Conservation (phyloP, 108 stramenopile species). For the Cylindrotheca closterium region DNA sequence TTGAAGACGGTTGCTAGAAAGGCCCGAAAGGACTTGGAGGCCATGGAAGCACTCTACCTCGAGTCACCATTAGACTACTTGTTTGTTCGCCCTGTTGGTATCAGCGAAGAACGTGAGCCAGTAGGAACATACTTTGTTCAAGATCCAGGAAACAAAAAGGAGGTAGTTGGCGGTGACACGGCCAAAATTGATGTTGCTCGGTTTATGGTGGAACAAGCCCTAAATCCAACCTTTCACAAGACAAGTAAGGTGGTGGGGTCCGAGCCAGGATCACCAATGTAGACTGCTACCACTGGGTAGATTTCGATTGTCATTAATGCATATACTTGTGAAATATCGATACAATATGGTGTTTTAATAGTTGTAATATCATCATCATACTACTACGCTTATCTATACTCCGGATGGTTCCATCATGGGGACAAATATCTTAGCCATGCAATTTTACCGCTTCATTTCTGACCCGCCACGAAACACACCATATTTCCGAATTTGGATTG, state of each 20-base stretch:
- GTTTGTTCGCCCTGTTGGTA: constrained; percentile 70
- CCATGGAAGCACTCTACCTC: constrained; percentile 37
- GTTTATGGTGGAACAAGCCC: constrained; percentile 69
- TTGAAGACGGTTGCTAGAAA: constrained; percentile 43
- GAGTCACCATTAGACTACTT: constrained; percentile 47
- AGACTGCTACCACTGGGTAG: too few species aligned
- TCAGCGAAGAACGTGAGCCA: constrained; percentile 54
- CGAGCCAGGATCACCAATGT: too few species aligned
- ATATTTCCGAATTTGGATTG: too few species aligned
- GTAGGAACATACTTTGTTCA: constrained; percentile 48
- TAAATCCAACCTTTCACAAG: constrained; percentile 44
- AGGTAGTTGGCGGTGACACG: constrained; percentile 48
- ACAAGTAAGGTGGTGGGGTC: constrained; percentile 55
- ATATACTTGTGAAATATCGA: too few species aligned
- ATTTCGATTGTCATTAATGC: too few species aligned
- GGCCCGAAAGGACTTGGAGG: constrained; percentile 51
- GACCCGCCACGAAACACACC: too few species aligned
- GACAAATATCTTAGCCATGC: too few species aligned
- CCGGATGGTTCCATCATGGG: too few species aligned
- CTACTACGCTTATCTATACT: too few species aligned
- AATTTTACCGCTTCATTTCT: too few species aligned
- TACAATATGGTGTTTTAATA: too few species aligned
- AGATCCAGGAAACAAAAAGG: constrained; percentile 39
- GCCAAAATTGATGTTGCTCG: constrained; percentile 72
- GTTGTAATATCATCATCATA: too few species aligned